phyloP scores from a whole-genome alignment of 768 basidiomycete species.

The Pleurotus tuber-regium region DNA sequence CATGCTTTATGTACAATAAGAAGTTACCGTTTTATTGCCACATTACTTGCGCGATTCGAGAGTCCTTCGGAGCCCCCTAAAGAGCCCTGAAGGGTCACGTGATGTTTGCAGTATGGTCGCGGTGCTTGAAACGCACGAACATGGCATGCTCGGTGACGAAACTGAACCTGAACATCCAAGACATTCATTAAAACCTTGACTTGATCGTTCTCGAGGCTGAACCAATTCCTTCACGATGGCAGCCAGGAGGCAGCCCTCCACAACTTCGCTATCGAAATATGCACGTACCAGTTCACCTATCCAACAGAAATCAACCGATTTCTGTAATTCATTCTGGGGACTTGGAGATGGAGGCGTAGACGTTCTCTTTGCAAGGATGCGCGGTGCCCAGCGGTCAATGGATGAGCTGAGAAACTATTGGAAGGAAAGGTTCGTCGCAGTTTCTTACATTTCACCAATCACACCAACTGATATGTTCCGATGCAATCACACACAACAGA shows the following conservation, averaged over 20 bases:
- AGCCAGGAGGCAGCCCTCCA: constrained; percentile 77
- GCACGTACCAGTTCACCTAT: constrained; percentile 55
- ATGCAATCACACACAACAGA: constrained; percentile 38
- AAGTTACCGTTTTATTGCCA: background rate
- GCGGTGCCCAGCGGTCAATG: constrained; percentile 80
- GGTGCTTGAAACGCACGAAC: background rate
- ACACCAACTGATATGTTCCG: constrained; percentile 1
- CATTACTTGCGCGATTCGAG: background rate
- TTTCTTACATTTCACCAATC: background rate
- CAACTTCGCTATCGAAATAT: constrained; percentile 74
- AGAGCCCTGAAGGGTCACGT: background rate
- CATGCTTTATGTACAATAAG: no score
- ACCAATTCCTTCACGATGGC: no score
- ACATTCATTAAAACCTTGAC: no score
- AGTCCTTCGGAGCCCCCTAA: no score
- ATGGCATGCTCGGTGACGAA: background rate
- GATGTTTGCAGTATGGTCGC: background rate
- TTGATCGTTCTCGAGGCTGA: no score
- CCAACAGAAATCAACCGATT: constrained; percentile 61
- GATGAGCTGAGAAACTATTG: constrained; percentile 88
- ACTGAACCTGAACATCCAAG: background rate
- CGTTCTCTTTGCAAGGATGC: constrained; percentile 86
- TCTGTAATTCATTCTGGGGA: constrained; percentile 98
- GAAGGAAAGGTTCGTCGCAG: constrained; percentile 80
- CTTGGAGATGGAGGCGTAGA: constrained; percentile 83